Conservation (phyloP, 352 stramenopile species). For the Phytophthora parvispora region DNA sequence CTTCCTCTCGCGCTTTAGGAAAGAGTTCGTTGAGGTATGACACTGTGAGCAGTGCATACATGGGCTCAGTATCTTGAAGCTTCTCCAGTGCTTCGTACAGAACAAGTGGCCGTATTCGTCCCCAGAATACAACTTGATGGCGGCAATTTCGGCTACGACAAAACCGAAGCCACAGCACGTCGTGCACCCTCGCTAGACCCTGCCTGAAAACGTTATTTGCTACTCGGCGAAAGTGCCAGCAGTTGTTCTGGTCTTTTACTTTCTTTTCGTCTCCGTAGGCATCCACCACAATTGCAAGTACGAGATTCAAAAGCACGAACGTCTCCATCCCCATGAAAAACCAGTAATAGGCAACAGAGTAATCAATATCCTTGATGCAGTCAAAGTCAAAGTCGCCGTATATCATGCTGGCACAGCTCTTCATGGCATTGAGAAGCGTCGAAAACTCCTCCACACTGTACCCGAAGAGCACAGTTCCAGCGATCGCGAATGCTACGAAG, state of each 20-base stretch:
- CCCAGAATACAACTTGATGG: conserved; percentile 29
- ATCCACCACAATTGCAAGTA: conserved; percentile 79
- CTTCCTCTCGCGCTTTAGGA: conserved; percentile 14
- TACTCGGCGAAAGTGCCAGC: conserved; percentile 37
- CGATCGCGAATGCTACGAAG: conserved; percentile 60
- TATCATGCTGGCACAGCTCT: conserved; percentile 75
- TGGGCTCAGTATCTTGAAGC: background rate
- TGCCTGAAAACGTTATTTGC: conserved; percentile 31
- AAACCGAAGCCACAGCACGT: conserved; percentile 15
- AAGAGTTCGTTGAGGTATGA: no score
- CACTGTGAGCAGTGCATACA: no score
- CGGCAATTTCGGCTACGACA: conserved; percentile 11
- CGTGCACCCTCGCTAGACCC: conserved; percentile 27
- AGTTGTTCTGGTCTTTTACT: conserved; percentile 40
- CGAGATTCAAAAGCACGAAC: conserved; percentile 79
- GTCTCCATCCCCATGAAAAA: conserved; percentile 69
- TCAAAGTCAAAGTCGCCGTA: conserved; percentile 75
- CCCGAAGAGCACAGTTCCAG: conserved; percentile 63
- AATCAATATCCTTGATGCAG: conserved; percentile 55
- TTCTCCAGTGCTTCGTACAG: conserved; percentile 26
- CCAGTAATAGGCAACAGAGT: conserved; percentile 74
- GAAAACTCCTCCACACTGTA: conserved; percentile 64
- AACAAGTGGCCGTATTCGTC: conserved; percentile 27
- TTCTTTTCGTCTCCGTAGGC: conserved; percentile 57
- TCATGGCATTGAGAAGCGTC: conserved; percentile 47